Conservation (phyloP, 1,284 basidiomycete genomes). For the Ustilago nuda region DNA sequence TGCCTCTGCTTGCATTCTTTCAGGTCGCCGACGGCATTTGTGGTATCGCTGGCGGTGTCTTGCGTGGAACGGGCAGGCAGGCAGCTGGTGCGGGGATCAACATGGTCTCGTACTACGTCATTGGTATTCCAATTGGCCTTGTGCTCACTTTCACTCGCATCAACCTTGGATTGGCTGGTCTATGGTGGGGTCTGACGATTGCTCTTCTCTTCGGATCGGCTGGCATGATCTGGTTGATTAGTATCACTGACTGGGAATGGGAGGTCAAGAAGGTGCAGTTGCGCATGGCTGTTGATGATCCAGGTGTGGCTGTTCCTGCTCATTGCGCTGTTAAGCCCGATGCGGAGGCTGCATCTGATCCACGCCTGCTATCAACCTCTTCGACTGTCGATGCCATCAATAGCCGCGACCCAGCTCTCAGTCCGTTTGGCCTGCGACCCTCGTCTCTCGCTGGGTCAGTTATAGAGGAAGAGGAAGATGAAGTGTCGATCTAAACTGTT, state of each 20-base stretch:
- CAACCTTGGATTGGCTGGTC: conserved; percentile 68
- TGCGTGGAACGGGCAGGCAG: conserved; percentile 80
- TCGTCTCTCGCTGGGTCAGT: conserved; percentile 45
- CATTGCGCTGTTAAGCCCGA: conserved; percentile 30
- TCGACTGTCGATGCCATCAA: conserved; percentile 40
- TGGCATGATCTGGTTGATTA: conserved; percentile 69
- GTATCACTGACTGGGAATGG: conserved; percentile 70
- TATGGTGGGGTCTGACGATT: conserved; percentile 72
- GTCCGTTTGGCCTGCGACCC: conserved; percentile 26
- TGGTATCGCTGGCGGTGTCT: conserved; percentile 79
- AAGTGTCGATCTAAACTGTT: conserved; percentile 23
- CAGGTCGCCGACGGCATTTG: conserved; percentile 77
- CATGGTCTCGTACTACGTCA: conserved; percentile 72
- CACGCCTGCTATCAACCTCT: conserved; percentile 26
- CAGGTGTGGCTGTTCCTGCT: conserved; percentile 15
- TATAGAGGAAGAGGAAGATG: conserved; percentile 41
- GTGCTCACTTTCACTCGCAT: conserved; percentile 71
- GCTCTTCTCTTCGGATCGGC: conserved; percentile 70
- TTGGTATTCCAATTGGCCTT: conserved; percentile 71
- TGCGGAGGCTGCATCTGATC: conserved; percentile 21
- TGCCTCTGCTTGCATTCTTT: conserved; percentile 78
- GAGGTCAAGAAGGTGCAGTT: conserved; percentile 60
- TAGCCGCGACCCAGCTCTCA: conserved; percentile 28
- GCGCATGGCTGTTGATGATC: conserved; percentile 52
- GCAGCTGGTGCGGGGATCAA: conserved; percentile 72